A percentile compares a stretch with the other conserved stretches of the same genome.
Evolutionary conservation across 495 filamentous ascomycete genomes (phyloP).

Genomic region (Hypoxylon fragiforme): DNA sequence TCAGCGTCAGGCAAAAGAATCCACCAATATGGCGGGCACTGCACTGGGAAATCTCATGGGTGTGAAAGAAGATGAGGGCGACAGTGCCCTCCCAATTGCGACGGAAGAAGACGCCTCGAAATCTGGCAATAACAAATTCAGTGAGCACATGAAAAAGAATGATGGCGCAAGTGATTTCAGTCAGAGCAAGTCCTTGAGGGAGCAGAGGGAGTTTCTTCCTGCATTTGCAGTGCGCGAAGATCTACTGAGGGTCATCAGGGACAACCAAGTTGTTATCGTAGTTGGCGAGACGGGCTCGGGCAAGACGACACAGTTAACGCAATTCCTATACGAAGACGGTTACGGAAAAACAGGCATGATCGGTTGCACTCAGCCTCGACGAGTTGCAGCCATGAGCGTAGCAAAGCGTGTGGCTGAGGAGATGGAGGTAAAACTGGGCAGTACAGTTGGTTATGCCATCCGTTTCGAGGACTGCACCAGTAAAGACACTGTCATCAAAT

Average conservation of each 20-base stretch:
- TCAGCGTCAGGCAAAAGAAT: slow-evolving; percentile 92
- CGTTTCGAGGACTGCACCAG: slow-evolving; percentile 98
- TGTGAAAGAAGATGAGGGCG: slow-evolving; percentile 90
- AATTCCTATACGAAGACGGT: slow-evolving; percentile 93
- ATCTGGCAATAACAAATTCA: slow-evolving; percentile 72
- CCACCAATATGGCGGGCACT: slow-evolving; percentile 91
- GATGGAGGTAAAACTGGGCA: slow-evolving; percentile 95
- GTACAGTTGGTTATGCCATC: slow-evolving; percentile 92
- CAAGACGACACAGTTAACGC: slow-evolving; percentile 95
- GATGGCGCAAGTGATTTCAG: slow-evolving; percentile 91
- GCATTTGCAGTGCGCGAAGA: slow-evolving; percentile 98
- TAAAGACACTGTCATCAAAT: slow-evolving; percentile 93
- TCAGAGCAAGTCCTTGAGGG: slow-evolving; percentile 83
- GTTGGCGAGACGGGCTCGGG: slow-evolving; percentile 96
- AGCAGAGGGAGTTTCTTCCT: slow-evolving; percentile 92
- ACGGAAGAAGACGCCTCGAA: slow-evolving; percentile 66
- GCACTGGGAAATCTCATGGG: slow-evolving; percentile 93
- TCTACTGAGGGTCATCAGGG: slow-evolving; percentile 87
- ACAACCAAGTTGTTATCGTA: slow-evolving; percentile 96
- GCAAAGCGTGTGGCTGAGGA: slow-evolving; percentile 98
- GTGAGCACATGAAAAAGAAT: slow-evolving; percentile 84
- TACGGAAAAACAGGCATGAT: slow-evolving; percentile 87
- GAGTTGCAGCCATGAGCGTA: slow-evolving; percentile 98
- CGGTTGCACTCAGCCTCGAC: slow-evolving; percentile 90
- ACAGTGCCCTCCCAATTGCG: slow-evolving; percentile 77